Conservation (phyloP, 768 basidiomycete genomes). For the Amanita pseudoporphyria region DNA sequence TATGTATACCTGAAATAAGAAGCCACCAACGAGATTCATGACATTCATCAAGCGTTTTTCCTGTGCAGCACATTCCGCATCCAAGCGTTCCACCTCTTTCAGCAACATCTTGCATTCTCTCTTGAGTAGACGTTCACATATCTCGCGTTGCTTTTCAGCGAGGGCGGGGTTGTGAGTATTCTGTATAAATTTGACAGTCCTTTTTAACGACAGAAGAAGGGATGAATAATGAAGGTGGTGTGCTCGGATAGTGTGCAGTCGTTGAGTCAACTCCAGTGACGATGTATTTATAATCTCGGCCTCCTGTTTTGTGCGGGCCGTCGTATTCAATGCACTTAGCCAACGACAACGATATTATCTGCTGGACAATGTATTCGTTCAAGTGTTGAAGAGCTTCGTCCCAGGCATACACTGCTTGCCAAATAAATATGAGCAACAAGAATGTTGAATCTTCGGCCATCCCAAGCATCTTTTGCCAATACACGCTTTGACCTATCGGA, state of each 20-base stretch:
- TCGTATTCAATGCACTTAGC: neutral
- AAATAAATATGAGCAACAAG: constrained; percentile 40
- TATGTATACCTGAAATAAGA: neutral
- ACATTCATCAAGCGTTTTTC: constrained; percentile 39
- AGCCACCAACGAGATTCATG: constrained; percentile 32
- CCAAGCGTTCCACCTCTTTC: constrained; percentile 39
- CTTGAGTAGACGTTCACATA: constrained; percentile 26
- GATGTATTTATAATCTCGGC: constrained; percentile 32
- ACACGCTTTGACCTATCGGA: constrained; percentile 30
- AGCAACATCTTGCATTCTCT: constrained; percentile 39
- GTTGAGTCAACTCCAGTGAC: constrained; percentile 37
- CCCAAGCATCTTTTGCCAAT: constrained; percentile 34
- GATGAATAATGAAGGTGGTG: constrained; percentile 50
- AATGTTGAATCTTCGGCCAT: constrained; percentile 45
- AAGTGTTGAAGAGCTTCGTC: constrained; percentile 47
- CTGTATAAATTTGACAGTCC: constrained; percentile 40
- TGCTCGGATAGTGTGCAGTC: constrained; percentile 49
- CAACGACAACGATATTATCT: constrained; percentile 24
- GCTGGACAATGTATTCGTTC: constrained; percentile 37
- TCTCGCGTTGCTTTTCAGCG: constrained; percentile 19
- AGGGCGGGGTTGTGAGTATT: constrained; percentile 45
- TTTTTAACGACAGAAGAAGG: constrained; percentile 44
- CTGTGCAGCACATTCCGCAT: constrained; percentile 30
- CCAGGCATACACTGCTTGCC: constrained; percentile 57
- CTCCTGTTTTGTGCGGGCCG: constrained; percentile 27